These are phyloP conservation scores for Penicillium sp. DNA, from an alignment of 2,329 filamentous ascomycete genomes.

Conservation along the genomic window DNA sequence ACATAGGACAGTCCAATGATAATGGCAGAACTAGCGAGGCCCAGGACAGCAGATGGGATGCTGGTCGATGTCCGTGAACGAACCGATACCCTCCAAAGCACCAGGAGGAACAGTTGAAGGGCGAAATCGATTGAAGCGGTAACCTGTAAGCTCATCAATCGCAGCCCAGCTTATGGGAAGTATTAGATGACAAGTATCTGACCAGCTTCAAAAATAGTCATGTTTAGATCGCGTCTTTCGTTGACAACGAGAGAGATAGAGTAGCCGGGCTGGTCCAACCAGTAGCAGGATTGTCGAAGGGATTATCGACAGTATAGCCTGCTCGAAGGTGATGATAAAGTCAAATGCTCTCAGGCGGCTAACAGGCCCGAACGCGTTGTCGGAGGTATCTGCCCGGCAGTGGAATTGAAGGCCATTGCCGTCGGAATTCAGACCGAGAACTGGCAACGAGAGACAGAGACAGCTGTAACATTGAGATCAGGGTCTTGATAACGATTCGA, in stretches of 20 bases:
- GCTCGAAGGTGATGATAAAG: conserved; percentile 1
- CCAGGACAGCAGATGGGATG: not conserved
- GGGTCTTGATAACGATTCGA: not conserved
- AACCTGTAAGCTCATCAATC: not conserved
- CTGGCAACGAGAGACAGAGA: not conserved
- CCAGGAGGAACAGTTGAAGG: not conserved
- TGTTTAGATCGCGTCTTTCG: not conserved
- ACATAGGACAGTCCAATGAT: not conserved
- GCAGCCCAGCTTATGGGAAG: not conserved
- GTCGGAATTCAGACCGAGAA: not conserved
- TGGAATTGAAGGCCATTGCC: not conserved
- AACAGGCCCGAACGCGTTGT: not conserved
- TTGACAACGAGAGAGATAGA: not conserved
- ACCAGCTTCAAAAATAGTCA: not conserved
- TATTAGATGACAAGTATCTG: not conserved
- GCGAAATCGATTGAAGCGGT: not conserved
- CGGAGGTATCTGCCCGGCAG: not conserved
- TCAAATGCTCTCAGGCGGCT: not conserved
- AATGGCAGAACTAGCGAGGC: not conserved
- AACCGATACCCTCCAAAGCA: not conserved
- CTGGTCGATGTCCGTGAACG: not conserved
- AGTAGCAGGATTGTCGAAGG: not conserved
- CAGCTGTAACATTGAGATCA: not conserved
- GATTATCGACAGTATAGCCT: conserved; percentile 1
- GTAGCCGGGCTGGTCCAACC: not conserved